Evolutionary conservation across 371 early-diverging fungal species (phyloP), one percentile per base, ranked within the genome.

Genomic region (Apophysomyces trapeziformis): DNA sequence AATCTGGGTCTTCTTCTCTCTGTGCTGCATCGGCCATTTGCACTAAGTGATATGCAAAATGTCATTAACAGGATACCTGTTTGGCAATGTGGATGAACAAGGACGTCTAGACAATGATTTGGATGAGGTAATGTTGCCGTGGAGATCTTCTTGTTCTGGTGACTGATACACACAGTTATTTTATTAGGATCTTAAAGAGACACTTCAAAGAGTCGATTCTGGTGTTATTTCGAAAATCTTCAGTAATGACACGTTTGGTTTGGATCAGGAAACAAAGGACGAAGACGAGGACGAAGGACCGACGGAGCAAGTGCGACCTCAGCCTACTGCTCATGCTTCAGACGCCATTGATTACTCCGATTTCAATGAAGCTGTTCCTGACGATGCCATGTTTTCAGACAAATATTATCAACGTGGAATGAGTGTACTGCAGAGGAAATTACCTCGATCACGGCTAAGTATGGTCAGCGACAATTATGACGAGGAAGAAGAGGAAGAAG

Each of bases 1-100:
- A 26, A 26, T 26, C 32, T 26, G 32, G 32, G 32, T 26, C 32
- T 26, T 26, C 2, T 26, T 26, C 32, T 26, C 32, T 26, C 32
- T 26, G 32, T 26, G 32, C 32, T 26, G 32, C 1, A 26, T 26
- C 32, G 32, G 32, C 32, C 32, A 26, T 26, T 26, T 26, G 32
- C 32, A 26, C 1, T 3, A 26, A 47, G 13, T 54, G 54, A 63
- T 50, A 50, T 50, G 54, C 21, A 50, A 50, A 58, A 88, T 87
- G 89, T 90, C 90, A 36, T 84, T 88, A 26, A 85, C 89, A 44
- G 86, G 89, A 32, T 93, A 89, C 71, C 82, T 95, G 46, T 95
- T 94, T 79, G 96, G 96, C 45, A 96, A 96, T 78, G 90, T 95
- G 9, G 94, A 95, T 76, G 90, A 92, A 63, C 85, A 88, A 63